These are phyloP conservation scores for Rhodotorula kratochvilovae DNA, from an alignment of 768 basidiomycete genomes.

Conservation along the genomic window DNA sequence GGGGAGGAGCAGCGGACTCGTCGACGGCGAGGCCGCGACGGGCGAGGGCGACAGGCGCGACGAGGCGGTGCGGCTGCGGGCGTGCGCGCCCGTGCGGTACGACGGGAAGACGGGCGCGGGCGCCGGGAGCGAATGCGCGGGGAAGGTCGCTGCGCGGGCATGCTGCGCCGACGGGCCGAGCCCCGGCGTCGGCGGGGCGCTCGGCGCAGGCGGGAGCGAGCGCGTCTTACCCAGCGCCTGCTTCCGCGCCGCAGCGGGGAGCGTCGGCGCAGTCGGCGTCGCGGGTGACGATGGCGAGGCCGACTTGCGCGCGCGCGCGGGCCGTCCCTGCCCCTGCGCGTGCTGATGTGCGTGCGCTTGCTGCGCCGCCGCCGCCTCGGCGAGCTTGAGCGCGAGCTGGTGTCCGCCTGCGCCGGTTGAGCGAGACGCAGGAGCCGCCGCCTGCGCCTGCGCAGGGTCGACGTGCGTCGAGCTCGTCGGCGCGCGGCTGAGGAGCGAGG, in stretches of 20 bases:
- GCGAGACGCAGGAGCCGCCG: background rate
- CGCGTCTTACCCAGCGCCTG: conserved; percentile 2
- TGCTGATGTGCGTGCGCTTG: background rate
- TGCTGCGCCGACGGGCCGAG: background rate
- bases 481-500: background rate
- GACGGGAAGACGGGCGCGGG: background rate
- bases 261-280: background rate
- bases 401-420: background rate
- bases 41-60: too few species aligned
- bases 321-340: background rate
- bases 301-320: background rate
- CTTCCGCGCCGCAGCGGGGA: background rate
- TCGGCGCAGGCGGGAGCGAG: background rate
- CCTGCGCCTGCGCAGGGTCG: background rate
- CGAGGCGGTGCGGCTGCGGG: background rate
- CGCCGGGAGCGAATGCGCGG: too few species aligned
- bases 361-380: background rate
- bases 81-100: background rate
- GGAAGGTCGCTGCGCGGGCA: background rate
- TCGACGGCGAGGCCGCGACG: background rate
- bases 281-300: background rate
- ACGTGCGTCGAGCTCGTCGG: background rate
- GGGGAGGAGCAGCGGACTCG: background rate
- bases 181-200: background rate
- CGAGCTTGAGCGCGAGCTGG: background rate